Conservation (phyloP, 2,329 filamentous ascomycete species). For the Penicillium concentricum region DNA sequence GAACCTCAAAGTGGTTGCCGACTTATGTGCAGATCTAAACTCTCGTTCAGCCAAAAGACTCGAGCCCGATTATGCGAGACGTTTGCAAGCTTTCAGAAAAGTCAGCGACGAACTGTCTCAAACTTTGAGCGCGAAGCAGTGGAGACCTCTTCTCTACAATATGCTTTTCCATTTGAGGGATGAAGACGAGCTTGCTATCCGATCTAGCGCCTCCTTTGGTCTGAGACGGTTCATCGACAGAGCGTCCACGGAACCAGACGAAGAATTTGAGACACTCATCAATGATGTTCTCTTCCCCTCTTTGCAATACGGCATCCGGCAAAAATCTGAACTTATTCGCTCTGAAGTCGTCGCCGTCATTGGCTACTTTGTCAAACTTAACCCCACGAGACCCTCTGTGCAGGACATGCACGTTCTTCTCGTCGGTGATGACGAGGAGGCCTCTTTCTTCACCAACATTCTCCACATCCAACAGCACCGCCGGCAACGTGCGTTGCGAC, state of each 20-base stretch:
- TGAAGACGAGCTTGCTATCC: constrained; percentile 82
- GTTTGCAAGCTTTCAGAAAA: constrained; percentile 71
- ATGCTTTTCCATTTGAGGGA: constrained; percentile 82
- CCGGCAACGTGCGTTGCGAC: constrained; percentile 77
- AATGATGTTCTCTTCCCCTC: constrained; percentile 68
- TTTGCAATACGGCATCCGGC: constrained; percentile 71
- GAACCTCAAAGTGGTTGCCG: constrained; percentile 62
- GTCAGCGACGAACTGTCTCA: constrained; percentile 65
- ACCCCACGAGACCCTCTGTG: constrained; percentile 69
- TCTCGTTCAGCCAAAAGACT: constrained; percentile 70
- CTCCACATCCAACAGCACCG: constrained; percentile 85
- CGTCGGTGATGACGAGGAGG: constrained; percentile 69
- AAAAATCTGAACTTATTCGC: constrained; percentile 79
- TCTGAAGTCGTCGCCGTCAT: constrained; percentile 78
- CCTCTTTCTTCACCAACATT: constrained; percentile 89
- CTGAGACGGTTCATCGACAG: constrained; percentile 75
- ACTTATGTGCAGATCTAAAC: constrained; percentile 76
- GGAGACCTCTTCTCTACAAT: constrained; percentile 86
- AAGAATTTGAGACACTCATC: constrained; percentile 59
- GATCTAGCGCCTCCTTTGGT: constrained; percentile 77
- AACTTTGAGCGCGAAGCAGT: constrained; percentile 68
- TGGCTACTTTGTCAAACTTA: constrained; percentile 70
- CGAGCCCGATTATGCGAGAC: constrained; percentile 82
- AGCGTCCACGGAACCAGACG: constrained; percentile 44
- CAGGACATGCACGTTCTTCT: constrained; percentile 72